phyloP scores from a whole-genome alignment of 106 monocot species.

The Amphibolis antarctica region DNA sequence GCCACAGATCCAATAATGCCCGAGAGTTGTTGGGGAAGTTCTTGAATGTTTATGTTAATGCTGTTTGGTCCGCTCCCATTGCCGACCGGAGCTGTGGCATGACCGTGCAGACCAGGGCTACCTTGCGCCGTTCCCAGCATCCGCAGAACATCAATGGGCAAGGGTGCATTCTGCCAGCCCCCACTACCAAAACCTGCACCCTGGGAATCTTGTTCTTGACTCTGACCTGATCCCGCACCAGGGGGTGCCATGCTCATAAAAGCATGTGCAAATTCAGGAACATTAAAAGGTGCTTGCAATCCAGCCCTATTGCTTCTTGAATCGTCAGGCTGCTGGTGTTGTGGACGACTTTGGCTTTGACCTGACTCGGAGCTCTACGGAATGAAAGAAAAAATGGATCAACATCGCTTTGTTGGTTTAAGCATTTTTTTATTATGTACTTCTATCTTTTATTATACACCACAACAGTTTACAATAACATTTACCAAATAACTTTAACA shows the following conservation, averaged over 20 bases:
- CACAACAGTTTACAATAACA: too few relatives aligned
- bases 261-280: neutral
- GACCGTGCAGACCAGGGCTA: slow-evolving; percentile 1
- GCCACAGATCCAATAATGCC: slow-evolving; percentile 3
- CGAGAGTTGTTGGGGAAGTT: slow-evolving; percentile 3
- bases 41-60: slow-evolving; percentile 2
- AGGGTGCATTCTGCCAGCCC: neutral
- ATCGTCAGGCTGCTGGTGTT: neutral
- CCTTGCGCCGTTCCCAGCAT: slow-evolving; percentile 7
- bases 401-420: neutral
- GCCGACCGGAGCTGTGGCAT: neutral
- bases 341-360: neutral
- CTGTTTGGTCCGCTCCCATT: neutral
- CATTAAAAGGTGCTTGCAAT: slow-evolving; percentile 3
- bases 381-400: neutral
- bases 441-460: neutral
- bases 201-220: slow-evolving; percentile 1
- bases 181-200: neutral
- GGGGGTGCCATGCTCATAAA: slow-evolving; percentile 2
- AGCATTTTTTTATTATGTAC: neutral
- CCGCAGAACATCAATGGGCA: slow-evolving; percentile 4
- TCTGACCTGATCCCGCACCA: slow-evolving; percentile 2
- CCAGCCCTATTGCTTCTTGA: neutral
- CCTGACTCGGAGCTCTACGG: neutral
- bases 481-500: too few relatives aligned